phyloP scores from a whole-genome alignment of 2,329 filamentous ascomycete genomes.

The Ophiocordyceps unilateralis region DNA sequence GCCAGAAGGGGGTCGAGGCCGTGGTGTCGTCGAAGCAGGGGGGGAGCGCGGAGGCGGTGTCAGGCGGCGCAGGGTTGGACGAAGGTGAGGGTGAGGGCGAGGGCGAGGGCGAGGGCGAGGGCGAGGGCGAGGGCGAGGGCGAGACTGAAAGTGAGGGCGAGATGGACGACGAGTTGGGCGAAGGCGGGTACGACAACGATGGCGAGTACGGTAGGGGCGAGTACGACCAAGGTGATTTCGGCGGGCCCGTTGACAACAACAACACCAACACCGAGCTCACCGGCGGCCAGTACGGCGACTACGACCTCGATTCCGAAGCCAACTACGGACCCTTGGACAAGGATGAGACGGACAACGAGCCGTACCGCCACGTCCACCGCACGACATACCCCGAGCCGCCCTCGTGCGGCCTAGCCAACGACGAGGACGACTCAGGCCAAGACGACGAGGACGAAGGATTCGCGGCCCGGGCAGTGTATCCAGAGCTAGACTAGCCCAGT shows the following conservation, averaged over 20 bases:
- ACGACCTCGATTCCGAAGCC: neutral
- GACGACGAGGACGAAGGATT: constrained; percentile 5
- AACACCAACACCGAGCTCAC: no score
- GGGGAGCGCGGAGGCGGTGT: constrained; percentile 1
- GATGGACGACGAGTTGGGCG: constrained; percentile 5
- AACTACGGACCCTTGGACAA: constrained; percentile 1
- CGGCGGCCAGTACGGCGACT: neutral
- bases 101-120: constrained; percentile 5
- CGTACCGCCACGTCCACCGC: no score
- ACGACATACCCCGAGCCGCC: neutral
- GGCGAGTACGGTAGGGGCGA: neutral
- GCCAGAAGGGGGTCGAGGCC: constrained; percentile 5
- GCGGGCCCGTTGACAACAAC: neutral
- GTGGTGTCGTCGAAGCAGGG: constrained; percentile 6
- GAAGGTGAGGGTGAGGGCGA: neutral
- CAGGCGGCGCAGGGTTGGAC: neutral
- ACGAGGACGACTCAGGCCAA: neutral
- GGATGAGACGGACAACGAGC: neutral
- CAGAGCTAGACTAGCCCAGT: constrained; percentile 6
- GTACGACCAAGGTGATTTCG: neutral
- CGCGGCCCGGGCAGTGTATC: constrained; percentile 2
- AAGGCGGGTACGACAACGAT: constrained; percentile 3
- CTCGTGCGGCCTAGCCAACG: neutral
- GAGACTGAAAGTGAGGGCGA: constrained; percentile 7
- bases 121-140: neutral